Conservation (phyloP, 177 flowering plant genomes). For the Vitis hybrid region DNA sequence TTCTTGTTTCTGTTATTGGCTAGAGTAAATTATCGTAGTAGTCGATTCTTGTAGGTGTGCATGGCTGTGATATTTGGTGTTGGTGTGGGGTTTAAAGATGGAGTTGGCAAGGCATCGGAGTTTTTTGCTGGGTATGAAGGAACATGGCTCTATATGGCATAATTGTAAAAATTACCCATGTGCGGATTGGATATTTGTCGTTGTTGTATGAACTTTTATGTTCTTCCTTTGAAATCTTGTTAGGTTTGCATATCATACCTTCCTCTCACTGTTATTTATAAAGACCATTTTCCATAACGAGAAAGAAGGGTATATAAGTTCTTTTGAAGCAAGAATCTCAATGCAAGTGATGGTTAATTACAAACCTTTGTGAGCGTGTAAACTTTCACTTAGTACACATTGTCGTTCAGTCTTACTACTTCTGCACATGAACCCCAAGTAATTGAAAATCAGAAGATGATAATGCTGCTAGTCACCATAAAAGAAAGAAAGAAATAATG, state of each 20-base stretch:
- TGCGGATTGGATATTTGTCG: background rate
- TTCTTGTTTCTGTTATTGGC: constrained; percentile 1
- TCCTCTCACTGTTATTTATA: background rate
- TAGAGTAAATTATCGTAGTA: constrained; percentile 9
- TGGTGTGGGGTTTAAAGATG: constrained; percentile 79
- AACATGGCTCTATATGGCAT: background rate
- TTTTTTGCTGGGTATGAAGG: constrained; percentile 92
- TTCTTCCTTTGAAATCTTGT: background rate
- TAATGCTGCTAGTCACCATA: too few species aligned
- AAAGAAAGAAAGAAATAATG: too few species aligned
- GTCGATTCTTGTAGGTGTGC: constrained; percentile 49
- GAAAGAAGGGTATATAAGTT: too few species aligned
- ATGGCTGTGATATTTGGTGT: constrained; percentile 86
- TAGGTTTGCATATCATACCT: background rate
- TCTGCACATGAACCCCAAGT: too few species aligned
- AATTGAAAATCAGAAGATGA: too few species aligned
- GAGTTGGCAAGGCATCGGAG: constrained; percentile 84
- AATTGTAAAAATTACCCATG: background rate
- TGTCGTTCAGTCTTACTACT: too few species aligned
- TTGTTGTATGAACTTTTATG: background rate
- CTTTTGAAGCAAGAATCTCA: too few species aligned
- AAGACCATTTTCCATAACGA: too few species aligned
- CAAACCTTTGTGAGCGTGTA: too few species aligned
- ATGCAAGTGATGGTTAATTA: too few species aligned
- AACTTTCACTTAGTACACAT: too few species aligned